phyloP scores from a whole-genome alignment of 352 stramenopile genomes.

The Phytophthora agathidicida region DNA sequence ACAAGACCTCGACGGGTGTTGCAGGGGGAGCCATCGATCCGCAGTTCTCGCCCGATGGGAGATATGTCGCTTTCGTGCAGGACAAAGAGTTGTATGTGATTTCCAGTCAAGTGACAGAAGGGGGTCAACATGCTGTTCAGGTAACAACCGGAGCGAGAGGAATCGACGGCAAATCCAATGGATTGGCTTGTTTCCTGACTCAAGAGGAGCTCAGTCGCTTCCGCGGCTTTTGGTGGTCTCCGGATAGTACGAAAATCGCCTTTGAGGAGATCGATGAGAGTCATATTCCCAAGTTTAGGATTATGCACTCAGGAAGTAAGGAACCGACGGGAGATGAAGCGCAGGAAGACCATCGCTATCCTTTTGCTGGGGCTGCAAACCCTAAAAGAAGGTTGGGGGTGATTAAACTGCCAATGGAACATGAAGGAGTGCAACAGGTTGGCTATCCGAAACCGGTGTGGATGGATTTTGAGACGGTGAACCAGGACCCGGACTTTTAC shows the following conservation, averaged over 20 bases:
- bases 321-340: constrained; percentile 51
- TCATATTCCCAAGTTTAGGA: constrained; percentile 93
- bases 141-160: constrained; percentile 79
- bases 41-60: constrained; percentile 92
- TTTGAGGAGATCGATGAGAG: constrained; percentile 95
- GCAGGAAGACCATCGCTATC: constrained; percentile 89
- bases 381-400: constrained; percentile 89
- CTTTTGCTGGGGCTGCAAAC: constrained; percentile 95
- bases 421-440: constrained; percentile 1
- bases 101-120: constrained; percentile 43
- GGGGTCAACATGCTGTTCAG: constrained; percentile 58
- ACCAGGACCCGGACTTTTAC: constrained; percentile 82
- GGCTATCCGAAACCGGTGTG: constrained; percentile 60
- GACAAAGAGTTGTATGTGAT: constrained; percentile 95
- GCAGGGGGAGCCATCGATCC: constrained; percentile 92
- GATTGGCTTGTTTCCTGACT: constrained; percentile 97
- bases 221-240: constrained; percentile 96
- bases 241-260: constrained; percentile 83
- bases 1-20: constrained; percentile 78
- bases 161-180: constrained; percentile 86
- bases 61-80: constrained; percentile 94
- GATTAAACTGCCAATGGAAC: constrained; percentile 26
- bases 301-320: constrained; percentile 93
- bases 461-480: constrained; percentile 67
- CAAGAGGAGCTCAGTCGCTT: constrained; percentile 98